Conservation (phyloP, 176 grass and related monocot genomes). For the bread wheat (Triticum aestivum) region IWGSC_CS_RefSeq_v2.1 NC_057800.1:566668885-566669384, state of each 20-base stretch:
- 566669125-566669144: slow-evolving; percentile 29
- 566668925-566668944: slow-evolving; percentile 63
- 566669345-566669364: background rate
- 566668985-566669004: slow-evolving; percentile 18
- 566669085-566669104: slow-evolving; percentile 42
- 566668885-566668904: slow-evolving; percentile 82
- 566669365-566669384: background rate
- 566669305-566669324: background rate
- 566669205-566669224: background rate
- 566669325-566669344: background rate
- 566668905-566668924: slow-evolving; percentile 66
- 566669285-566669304: slow-evolving; percentile 29
- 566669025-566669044: slow-evolving; percentile 31
- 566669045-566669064: slow-evolving; percentile 22
- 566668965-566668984: slow-evolving; percentile 35
- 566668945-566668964: slow-evolving; percentile 51
- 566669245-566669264: slow-evolving; percentile 12
- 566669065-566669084: slow-evolving; percentile 22
- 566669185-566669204: background rate
- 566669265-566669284: slow-evolving; percentile 2
- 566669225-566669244: slow-evolving; percentile 2
- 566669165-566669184: background rate
- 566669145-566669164: slow-evolving; percentile 14
- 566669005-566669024: slow-evolving; percentile 28
- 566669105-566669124: slow-evolving; percentile 38